Conservation (phyloP, 805 yeast species). For the Nakazawaea anatomiae region DNA sequence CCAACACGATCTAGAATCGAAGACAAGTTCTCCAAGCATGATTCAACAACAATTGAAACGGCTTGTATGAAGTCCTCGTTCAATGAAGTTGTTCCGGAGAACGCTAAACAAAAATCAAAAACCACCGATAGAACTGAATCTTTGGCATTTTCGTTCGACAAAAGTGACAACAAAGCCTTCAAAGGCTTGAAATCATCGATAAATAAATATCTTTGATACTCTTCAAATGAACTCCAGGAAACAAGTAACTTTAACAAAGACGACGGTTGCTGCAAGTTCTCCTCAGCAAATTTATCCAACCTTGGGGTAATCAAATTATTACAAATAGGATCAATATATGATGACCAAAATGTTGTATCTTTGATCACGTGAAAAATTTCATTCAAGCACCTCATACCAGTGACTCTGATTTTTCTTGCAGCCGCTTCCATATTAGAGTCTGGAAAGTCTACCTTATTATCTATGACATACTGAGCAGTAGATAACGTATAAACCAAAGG, state of each 20-base stretch:
- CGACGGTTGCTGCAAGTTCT: slow-evolving; percentile 80
- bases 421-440: slow-evolving; percentile 30
- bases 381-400: slow-evolving; percentile 60
- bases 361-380: slow-evolving; percentile 51
- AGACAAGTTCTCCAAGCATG: slow-evolving; percentile 48
- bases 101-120: slow-evolving; percentile 45
- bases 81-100: slow-evolving; percentile 36
- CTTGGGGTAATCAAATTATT: slow-evolving; percentile 55
- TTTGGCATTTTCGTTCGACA: slow-evolving; percentile 54
- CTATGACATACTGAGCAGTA: slow-evolving; percentile 42
- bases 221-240: slow-evolving; percentile 45
- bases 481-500: slow-evolving; percentile 55
- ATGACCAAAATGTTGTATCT: slow-evolving; percentile 48
- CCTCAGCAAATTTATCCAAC: slow-evolving; percentile 59
- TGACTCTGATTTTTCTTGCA: slow-evolving; percentile 57
- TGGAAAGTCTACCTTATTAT: slow-evolving; percentile 17
- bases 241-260: slow-evolving; percentile 63
- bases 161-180: slow-evolving; percentile 46
- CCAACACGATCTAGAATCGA: slow-evolving; percentile 34
- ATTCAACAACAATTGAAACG: slow-evolving; percentile 53
- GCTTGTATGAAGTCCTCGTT: slow-evolving; percentile 41
- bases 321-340: slow-evolving; percentile 45
- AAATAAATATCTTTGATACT: slow-evolving; percentile 45
- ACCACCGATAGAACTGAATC: slow-evolving; percentile 55
- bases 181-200: slow-evolving; percentile 52